These are phyloP conservation scores for Puccinia coronata DNA, from an alignment of 1,284 basidiomycete species.

Conservation along the genomic window DNA sequence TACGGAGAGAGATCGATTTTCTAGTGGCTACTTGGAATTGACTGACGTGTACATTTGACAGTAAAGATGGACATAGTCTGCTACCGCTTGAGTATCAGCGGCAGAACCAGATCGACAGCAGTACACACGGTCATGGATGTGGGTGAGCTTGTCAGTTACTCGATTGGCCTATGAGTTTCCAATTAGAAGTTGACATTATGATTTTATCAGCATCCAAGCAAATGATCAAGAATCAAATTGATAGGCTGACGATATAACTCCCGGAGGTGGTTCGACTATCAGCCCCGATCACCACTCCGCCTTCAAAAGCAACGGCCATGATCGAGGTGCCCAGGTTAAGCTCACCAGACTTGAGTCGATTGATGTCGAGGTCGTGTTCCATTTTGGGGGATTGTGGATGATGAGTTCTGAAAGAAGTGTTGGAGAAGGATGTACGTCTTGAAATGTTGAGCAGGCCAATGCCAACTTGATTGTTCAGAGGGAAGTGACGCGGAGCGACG, in stretches of 20 bases:
- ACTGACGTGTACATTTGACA: slow-evolving; percentile 74
- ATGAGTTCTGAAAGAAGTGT: background rate
- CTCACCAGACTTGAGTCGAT: slow-evolving; percentile 41
- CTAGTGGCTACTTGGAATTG: background rate
- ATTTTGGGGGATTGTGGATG: slow-evolving; percentile 6
- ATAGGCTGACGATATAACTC: slow-evolving; percentile 78
- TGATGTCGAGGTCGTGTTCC: slow-evolving; percentile 41
- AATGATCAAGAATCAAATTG: background rate
- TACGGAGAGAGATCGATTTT: too few species aligned
- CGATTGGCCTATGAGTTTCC: slow-evolving; percentile 74
- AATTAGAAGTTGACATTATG: background rate
- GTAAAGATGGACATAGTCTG: slow-evolving; percentile 85
- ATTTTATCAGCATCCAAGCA: background rate
- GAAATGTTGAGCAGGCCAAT: background rate
- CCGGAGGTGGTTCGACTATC: slow-evolving; percentile 97
- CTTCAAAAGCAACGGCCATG: slow-evolving; percentile 97
- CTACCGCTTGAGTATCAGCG: slow-evolving; percentile 93
- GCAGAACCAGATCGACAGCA: slow-evolving; percentile 98
- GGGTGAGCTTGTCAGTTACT: slow-evolving; percentile 97
- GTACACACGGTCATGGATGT: slow-evolving; percentile 96
- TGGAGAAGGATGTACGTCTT: background rate
- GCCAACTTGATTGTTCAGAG: too few species aligned
- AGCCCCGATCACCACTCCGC: slow-evolving; percentile 92
- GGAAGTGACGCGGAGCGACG: too few species aligned
- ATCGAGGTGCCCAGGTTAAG: slow-evolving; percentile 79